Evolutionary conservation across 768 basidiomycete genomes (phyloP).

Genomic region (Crassisporium funariophilum): DNA sequence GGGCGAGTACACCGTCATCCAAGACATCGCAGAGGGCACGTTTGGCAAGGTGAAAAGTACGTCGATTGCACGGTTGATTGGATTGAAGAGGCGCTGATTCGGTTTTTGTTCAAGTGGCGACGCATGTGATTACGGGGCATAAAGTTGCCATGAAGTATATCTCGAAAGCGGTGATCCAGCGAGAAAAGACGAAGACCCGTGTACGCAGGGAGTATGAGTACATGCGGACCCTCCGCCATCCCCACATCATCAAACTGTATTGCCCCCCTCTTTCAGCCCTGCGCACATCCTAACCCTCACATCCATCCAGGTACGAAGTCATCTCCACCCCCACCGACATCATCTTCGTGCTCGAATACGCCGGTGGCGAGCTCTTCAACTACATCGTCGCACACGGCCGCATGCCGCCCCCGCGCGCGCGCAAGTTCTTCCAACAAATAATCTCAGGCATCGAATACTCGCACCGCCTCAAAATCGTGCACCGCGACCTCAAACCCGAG

Average conservation of each 20-base stretch:
- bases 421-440: constrained; percentile 97
- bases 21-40: constrained; percentile 93
- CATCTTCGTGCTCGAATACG: constrained; percentile 97
- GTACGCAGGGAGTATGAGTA: constrained; percentile 97
- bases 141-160: constrained; percentile 98
- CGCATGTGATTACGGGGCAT: constrained; percentile 92
- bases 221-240: constrained; percentile 90
- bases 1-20: constrained; percentile 86
- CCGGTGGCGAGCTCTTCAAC: constrained; percentile 96
- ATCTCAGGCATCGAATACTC: constrained; percentile 97
- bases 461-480: constrained; percentile 95
- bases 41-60: constrained; percentile 99
- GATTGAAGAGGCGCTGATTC: constrained; percentile 9
- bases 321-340: constrained; percentile 95
- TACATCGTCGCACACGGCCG: constrained; percentile 95
- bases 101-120: constrained; percentile 66
- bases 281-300: constrained; percentile 11
- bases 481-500: constrained; percentile 97
- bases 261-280: constrained; percentile 25
- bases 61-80: constrained; percentile 34
- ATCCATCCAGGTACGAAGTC: constrained; percentile 65
- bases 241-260: constrained; percentile 99
- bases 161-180: constrained; percentile 89
- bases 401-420: constrained; percentile 85
- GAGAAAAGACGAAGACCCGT: constrained; percentile 87